A percentile compares a stretch with the other conserved stretches of the same genome.
These are phyloP conservation scores for Rhexocercosporidium sp. DNA, from an alignment of 2,329 filamentous ascomycete genomes.

Conservation along the genomic window DNA sequence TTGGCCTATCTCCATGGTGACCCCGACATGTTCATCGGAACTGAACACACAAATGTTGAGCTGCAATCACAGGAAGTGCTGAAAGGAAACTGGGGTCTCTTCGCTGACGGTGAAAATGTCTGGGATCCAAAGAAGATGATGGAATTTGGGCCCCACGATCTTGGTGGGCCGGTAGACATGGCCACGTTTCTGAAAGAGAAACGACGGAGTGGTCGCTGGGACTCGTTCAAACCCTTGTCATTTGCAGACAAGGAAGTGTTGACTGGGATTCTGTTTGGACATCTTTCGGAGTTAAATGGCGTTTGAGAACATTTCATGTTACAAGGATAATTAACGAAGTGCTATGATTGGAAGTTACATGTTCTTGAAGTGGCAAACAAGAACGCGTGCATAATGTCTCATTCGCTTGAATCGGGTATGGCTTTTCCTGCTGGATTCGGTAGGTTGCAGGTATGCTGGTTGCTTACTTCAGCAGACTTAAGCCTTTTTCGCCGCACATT, in stretches of 20 bases:
- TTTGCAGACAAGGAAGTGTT: not conserved
- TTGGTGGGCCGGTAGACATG: not conserved
- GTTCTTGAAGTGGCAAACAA: not conserved
- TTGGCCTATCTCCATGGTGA: conserved; percentile 22
- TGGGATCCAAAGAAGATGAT: conserved; percentile 12
- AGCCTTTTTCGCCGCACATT: not conserved
- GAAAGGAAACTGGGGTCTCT: conserved; percentile 14
- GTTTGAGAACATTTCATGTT: not conserved
- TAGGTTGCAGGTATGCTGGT: not conserved
- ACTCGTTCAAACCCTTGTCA: not conserved
- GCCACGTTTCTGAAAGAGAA: not conserved
- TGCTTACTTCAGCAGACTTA: conserved; percentile 4
- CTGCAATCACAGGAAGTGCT: not conserved
- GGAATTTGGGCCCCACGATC: conserved; percentile 3
- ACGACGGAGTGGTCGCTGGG: not conserved
- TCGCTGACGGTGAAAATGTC: conserved; percentile 15
- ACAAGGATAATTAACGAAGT: not conserved
- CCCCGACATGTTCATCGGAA: conserved; percentile 13
- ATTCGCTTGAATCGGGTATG: not conserved
- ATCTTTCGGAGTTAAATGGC: not conserved
- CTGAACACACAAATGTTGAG: conserved; percentile 8
- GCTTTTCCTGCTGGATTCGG: not conserved
- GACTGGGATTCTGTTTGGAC: not conserved
- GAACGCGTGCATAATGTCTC: not conserved
- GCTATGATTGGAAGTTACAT: not conserved